Base-by-base conservation (phyloP, 257 asterid genomes). In the Solanum lignicaule region DNA sequence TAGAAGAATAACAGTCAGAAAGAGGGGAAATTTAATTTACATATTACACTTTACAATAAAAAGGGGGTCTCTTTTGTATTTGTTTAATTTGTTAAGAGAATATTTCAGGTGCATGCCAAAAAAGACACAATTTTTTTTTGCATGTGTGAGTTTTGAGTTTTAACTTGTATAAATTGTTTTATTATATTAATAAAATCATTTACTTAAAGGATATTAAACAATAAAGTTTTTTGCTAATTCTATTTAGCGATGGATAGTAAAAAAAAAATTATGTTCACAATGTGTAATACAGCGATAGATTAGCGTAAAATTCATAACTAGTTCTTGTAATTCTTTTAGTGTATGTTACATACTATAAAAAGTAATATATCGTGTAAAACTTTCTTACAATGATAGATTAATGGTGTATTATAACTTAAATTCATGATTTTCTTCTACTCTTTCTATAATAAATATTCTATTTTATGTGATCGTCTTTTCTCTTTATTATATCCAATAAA, bases 101-200 rank as follows among this genome's bases (percentile, higher is more conserved):
- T 92, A 89, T 90, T 87, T 91, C 83, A 90, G 88, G 90, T 92
- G 94, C 95, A 91, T 88, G 96, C 98, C 74, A 82, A 87, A 35
- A 39, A 85, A 84, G 41, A 68, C 76, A 55, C n/a, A 2, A 81
- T 76, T 69, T 52, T 60, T 68, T 74, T 72, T 85, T 82, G 41
- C 83, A 86, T 46, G 13, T 20, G 78, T 29, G 39, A 18, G n/a
- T 35, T 73, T 73, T 20, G 83, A 74, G 20, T 74, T 74, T 74
- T 62, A 21, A 21, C 3, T 35, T 18, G 16, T 20, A 73, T 73
- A 73, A 33, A 16, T 33, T 20, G 16, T 10, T 10, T 68, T 27
- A 39, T 39, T 9, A 9, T 39, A 39, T 39, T 39, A 39, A 39
- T 39, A 39, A 39, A 39, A 39, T 39, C 46, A 39, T 39, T 39